phyloP scores from a whole-genome alignment of 768 basidiomycete genomes.

The Ramaria sp. region DNA sequence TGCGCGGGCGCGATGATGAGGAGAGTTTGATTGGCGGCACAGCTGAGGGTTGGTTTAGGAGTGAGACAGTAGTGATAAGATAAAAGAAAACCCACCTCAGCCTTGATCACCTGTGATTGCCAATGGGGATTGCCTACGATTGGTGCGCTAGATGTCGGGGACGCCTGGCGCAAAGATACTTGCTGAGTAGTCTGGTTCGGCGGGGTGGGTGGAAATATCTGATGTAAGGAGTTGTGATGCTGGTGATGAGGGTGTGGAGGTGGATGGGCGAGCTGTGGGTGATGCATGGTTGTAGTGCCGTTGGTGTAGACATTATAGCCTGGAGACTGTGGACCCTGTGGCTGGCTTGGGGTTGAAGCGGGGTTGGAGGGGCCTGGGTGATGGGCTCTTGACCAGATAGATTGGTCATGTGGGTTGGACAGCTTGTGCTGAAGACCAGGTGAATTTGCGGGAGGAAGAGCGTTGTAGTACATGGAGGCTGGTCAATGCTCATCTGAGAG shows the following conservation, averaged over 20 bases:
- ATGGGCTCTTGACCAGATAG: slow-evolving; percentile 50
- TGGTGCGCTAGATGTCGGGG: slow-evolving; percentile 40
- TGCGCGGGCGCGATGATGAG: slow-evolving; percentile 91
- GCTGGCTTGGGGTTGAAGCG: slow-evolving; percentile 21
- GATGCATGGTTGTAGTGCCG: slow-evolving; percentile 45
- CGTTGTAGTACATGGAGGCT: slow-evolving; percentile 53
- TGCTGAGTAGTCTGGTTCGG: slow-evolving; percentile 54
- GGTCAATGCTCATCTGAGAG: slow-evolving; percentile 6
- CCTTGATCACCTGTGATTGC: slow-evolving; percentile 90
- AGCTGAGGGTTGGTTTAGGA: slow-evolving; percentile 35
- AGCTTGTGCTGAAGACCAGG: slow-evolving; percentile 73
- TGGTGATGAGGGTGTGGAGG: slow-evolving; percentile 57
- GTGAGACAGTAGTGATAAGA: slow-evolving; percentile 10
- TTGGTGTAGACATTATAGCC: slow-evolving; percentile 71
- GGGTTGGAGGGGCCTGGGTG: slow-evolving; percentile 39
- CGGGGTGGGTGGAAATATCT: slow-evolving; percentile 56
- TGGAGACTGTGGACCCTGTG: slow-evolving; percentile 47
- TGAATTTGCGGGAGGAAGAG: slow-evolving; percentile 49
- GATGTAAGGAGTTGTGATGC: slow-evolving; percentile 71
- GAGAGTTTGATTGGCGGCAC: slow-evolving; percentile 74
- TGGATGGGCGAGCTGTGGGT: slow-evolving; percentile 46
- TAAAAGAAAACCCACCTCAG: slow-evolving; percentile 53
- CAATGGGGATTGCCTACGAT: slow-evolving; percentile 75
- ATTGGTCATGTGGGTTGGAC: slow-evolving; percentile 64
- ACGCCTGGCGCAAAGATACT: slow-evolving; percentile 43